These are phyloP conservation scores for Flaveria ramosissima DNA, from an alignment of 129 eudicot genomes.

Conservation along the genomic window DNA sequence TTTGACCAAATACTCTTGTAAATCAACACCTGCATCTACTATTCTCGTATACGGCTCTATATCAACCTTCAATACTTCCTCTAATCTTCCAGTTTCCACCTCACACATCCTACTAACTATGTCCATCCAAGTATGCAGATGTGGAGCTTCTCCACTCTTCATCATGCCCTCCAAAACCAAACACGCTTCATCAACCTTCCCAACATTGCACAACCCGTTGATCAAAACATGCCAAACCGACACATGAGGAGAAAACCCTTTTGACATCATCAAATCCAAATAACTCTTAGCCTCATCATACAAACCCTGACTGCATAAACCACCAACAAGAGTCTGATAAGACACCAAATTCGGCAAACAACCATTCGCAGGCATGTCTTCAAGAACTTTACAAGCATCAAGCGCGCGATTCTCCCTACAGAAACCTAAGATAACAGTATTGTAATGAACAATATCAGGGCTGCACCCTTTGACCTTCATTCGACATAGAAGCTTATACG, in stretches of 20 bases:
- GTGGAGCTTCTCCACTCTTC: constrained; percentile 59
- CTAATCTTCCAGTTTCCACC: constrained; percentile 44
- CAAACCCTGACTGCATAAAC: constrained; percentile 74
- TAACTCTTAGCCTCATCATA: constrained; percentile 62
- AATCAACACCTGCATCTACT: constrained; percentile 65
- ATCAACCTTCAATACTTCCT: constrained; percentile 59
- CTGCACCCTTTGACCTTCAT: constrained; percentile 89
- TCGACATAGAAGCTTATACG: constrained; percentile 88
- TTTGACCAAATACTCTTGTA: constrained; percentile 59
- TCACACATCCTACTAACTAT: constrained; percentile 63
- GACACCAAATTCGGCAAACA: constrained; percentile 85
- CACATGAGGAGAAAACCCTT: constrained; percentile 74
- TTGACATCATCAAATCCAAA: constrained; percentile 60
- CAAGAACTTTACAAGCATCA: constrained; percentile 80
- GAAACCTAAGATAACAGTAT: constrained; percentile 73
- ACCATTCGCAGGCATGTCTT: constrained; percentile 72
- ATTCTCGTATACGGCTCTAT: constrained; percentile 58
- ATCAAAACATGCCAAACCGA: constrained; percentile 62
- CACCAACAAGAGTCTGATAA: constrained; percentile 71
- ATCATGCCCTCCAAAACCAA: constrained; percentile 54
- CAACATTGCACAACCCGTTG: constrained; percentile 65
- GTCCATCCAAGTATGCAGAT: constrained; percentile 67
- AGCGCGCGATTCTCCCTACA: constrained; percentile 73
- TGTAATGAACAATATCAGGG: constrained; percentile 83
- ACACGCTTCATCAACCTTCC: constrained; percentile 74